Evolutionary conservation across 2,329 filamentous ascomycete genomes (phyloP), one percentile per base, ranked within the genome.

Genomic region (Herpotrichia juniperi): DNA sequence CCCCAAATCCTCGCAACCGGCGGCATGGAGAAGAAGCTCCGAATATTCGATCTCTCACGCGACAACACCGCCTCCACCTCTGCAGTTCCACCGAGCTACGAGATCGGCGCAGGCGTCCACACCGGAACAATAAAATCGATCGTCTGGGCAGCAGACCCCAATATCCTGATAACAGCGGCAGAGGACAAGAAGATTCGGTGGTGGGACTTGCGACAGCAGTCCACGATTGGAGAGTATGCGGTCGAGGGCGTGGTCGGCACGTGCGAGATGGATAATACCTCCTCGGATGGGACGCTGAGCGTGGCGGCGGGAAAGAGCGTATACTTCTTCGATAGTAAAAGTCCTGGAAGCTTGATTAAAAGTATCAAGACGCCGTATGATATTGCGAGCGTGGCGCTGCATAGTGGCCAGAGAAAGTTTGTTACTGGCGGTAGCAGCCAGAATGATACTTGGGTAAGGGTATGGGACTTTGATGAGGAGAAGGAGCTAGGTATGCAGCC

Each of bases 21-120:
- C 28, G 94, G 94, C 22, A 90, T 90, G 79, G 94, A 99, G 78
- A 97, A 97, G 82, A 97, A 94, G 76, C 83, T 99, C 46, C 90
- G 93, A 47, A 88, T 99, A 57, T 99, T 94, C 69, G 93, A 97
- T 66, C 80, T 99, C 14, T 85, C 85, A 14, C 85, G 87, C 54
- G 79, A 83, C 48, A 67, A 71, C 58, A 65, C 10, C 63, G 67
- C 62, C 11, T 59, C 66, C 9, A 62, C 70, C 32, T 66, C 70
- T 30, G 72, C 80, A 34, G 76, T 82, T 4, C 80, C 87, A 1
- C 84, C 87, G 1, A 84, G 88, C 55, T 94, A 93, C 68, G 94
- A 97, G 72, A 93, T 99, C 61, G 94, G 92, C 17, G 83, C 88
- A 6, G 91, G 90, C 30, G 83, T 89, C 11, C 94, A 99, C 72